Evolutionary conservation across 2,329 filamentous ascomycete species (phyloP), one percentile per base, ranked within the genome.

Genomic region (Davidsoniella virescens): DNA sequence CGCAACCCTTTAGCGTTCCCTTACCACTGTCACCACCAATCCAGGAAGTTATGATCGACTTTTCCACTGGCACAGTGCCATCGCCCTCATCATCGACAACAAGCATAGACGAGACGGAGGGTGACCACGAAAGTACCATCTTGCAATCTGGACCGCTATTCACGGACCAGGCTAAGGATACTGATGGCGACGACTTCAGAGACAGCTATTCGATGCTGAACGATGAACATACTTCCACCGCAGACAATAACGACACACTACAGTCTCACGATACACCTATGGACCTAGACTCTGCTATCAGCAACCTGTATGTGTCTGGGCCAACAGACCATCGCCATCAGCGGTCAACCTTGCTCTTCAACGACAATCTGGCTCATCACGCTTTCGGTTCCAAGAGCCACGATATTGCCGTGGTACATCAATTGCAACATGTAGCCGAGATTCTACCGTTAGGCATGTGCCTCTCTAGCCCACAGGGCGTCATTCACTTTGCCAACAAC

Each of bases 381-480:
- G 18, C 23, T 10, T 39, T 38, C 6, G 18, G 41, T 3, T n/a
- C 8, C 18, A 33, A 33, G 26, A 33, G 26, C 6, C 26, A 33
- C 8, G 26, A 33, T 33, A 12, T 12, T 9, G 26, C 10, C 26
- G 25, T 50, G 16, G 47, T 17, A 82, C 51, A 75, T 76, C 29
- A 75, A 78, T 50, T 85, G 86, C 56, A 78, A 78, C 6, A 76
- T 4, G 80, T 87, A 63, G 78, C 82, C 2, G 80, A 85, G 57
- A 80, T 85, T 47, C 78, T 83, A 2, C 83, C 83, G 0, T 78
- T 84, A 1, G 83, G 82, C 16, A 80, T 87, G 64, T 84, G 80
- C 58, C 82, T 87, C 52, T 76, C 79, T 9, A 75, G 83, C 58
- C 68, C 71, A 1, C 66, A 72, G 45, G 82, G 82, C 10, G 72